These are phyloP conservation scores for Naganishia cerealis DNA, from an alignment of 1,284 basidiomycete genomes.

Conservation along the genomic window DNA sequence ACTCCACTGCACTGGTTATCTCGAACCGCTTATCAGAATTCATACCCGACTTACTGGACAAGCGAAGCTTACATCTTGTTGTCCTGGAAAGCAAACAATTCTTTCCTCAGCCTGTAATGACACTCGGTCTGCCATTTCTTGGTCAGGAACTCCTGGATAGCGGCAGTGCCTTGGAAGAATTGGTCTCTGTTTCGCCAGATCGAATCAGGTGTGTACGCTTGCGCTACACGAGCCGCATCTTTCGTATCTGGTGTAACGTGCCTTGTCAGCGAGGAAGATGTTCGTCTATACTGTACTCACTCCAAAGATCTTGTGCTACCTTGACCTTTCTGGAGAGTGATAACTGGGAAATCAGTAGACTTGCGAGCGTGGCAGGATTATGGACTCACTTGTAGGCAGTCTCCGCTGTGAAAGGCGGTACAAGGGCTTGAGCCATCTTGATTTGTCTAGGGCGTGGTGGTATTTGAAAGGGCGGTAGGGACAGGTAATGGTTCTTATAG, in stretches of 20 bases:
- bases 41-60: background rate
- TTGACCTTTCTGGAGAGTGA: constrained; percentile 45
- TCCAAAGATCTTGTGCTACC: constrained; percentile 51
- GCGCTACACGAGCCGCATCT: constrained; percentile 44
- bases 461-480: background rate
- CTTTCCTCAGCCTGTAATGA: constrained; percentile 59
- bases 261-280: constrained; percentile 4
- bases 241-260: constrained; percentile 39
- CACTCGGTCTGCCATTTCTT: constrained; percentile 63
- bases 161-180: constrained; percentile 59
- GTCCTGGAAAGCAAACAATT: constrained; percentile 62
- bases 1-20: constrained; percentile 53
- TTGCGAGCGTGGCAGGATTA: background rate
- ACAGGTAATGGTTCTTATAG: no score
- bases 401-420: constrained; percentile 24
- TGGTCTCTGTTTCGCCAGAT: constrained; percentile 64
- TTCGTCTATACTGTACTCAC: constrained; percentile 32
- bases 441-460: no score
- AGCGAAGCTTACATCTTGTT: constrained; percentile 61
- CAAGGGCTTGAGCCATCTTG: constrained; percentile 15
- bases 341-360: background rate
- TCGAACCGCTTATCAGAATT: constrained; percentile 17
- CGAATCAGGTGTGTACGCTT: constrained; percentile 61
- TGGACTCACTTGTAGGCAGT: constrained; percentile 20
- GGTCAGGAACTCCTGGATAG: constrained; percentile 60